A percentile compares a stretch with the other conserved stretches of the same genome.
Evolutionary conservation across 345 rosid genomes (phyloP).

Genomic region (Populus alba): DNA sequence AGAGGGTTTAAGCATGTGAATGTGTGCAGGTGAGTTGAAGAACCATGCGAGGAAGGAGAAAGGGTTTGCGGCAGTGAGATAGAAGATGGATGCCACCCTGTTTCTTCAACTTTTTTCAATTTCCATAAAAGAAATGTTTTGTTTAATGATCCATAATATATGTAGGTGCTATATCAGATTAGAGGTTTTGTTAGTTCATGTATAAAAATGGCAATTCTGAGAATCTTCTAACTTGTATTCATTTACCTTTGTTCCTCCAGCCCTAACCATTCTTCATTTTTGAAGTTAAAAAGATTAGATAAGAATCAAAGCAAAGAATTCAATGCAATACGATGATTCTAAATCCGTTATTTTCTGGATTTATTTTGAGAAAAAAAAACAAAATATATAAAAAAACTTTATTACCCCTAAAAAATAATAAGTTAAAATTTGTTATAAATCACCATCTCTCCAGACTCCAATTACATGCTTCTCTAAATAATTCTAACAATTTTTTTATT

Average conservation of each 20-base stretch:
- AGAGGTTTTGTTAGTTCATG: background rate
- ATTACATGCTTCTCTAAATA: no score
- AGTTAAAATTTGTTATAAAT: background rate
- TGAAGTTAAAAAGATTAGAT: background rate
- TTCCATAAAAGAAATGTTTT: background rate
- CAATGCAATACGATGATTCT: background rate
- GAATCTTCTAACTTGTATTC: slow-evolving; percentile 14
- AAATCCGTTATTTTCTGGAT: no score
- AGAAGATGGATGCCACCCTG: slow-evolving; percentile 19
- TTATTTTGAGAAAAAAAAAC: no score
- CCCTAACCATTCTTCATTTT: background rate
- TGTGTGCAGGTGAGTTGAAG: slow-evolving; percentile 47
- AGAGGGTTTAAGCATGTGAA: slow-evolving; percentile 15
- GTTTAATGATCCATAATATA: background rate
- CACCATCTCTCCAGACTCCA: background rate
- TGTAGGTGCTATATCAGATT: background rate
- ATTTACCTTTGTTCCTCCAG: background rate
- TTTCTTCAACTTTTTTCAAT: slow-evolving; percentile 22
- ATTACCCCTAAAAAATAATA: no score
- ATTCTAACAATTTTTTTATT: no score
- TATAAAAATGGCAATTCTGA: slow-evolving; percentile 18
- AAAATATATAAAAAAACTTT: no score
- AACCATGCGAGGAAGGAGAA: slow-evolving; percentile 49
- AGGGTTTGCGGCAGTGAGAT: slow-evolving; percentile 46
- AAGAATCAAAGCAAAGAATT: slow-evolving; percentile 19